Conservation (phyloP, 2,329 filamentous ascomycete genomes). For the Calonectria pseudoturangicola region DNA sequence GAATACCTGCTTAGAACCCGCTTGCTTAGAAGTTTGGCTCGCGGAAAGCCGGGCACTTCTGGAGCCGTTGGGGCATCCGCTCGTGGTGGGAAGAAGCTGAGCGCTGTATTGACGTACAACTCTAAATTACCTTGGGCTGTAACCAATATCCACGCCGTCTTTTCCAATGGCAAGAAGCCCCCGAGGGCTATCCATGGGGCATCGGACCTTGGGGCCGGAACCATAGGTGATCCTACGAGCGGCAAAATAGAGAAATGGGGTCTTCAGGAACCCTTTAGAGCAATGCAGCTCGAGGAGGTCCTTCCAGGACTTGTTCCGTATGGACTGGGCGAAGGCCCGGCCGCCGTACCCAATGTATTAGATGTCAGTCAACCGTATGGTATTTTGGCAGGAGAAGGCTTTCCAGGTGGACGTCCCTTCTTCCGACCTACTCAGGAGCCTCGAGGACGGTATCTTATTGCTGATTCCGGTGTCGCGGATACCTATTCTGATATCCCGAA, state of each 20-base stretch:
- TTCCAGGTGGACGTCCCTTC: constrained; percentile 87
- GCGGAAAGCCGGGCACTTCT: constrained; percentile 83
- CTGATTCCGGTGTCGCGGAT: constrained; percentile 75
- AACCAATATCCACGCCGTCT: constrained; percentile 86
- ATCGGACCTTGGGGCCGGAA: constrained; percentile 85
- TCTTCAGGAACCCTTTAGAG: constrained; percentile 82
- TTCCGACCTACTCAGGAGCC: constrained; percentile 85
- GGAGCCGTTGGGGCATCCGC: constrained; percentile 70
- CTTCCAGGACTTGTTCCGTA: constrained; percentile 84
- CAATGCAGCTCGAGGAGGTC: constrained; percentile 86
- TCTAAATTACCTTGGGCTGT: constrained; percentile 88
- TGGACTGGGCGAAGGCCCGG: constrained; percentile 86
- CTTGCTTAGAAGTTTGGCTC: constrained; percentile 85
- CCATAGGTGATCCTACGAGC: constrained; percentile 85
- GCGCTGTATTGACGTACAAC: constrained; percentile 88
- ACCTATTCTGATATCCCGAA: constrained; percentile 85
- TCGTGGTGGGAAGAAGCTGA: constrained; percentile 78
- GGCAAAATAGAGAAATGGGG: constrained; percentile 90
- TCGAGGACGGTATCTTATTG: constrained; percentile 83
- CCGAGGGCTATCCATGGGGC: constrained; percentile 90
- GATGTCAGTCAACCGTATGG: constrained; percentile 92
- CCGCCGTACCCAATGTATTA: constrained; percentile 89
- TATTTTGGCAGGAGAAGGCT: constrained; percentile 89
- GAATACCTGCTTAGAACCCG: constrained; percentile 94
- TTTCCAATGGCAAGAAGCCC: constrained; percentile 81